These are phyloP conservation scores for Penicillium herquei DNA, from an alignment of 495 filamentous ascomycete genomes.

Conservation along the genomic window DNA sequence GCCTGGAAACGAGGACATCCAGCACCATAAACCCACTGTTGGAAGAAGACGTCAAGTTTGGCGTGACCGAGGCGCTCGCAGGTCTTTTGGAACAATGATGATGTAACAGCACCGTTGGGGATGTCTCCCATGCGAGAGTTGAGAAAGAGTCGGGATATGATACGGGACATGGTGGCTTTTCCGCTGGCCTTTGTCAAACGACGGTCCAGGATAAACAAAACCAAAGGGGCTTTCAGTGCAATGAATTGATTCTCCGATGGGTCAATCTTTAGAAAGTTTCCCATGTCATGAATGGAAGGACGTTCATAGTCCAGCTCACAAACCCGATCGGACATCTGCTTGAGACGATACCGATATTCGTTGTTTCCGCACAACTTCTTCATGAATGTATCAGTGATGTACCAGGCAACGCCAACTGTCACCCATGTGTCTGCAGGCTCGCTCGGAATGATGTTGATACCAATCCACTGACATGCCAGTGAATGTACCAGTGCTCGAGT, in stretches of 20 bases:
- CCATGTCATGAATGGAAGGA: constrained; percentile 79
- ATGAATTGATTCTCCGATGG: constrained; percentile 83
- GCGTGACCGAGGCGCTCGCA: constrained; percentile 87
- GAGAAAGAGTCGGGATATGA: constrained; percentile 77
- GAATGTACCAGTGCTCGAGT: constrained; percentile 77
- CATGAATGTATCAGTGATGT: constrained; percentile 91
- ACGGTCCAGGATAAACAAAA: constrained; percentile 90
- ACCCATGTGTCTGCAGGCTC: constrained; percentile 83
- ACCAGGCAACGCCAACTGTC: constrained; percentile 87
- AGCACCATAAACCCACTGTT: constrained; percentile 85
- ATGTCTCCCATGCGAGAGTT: constrained; percentile 77
- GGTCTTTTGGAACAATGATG: constrained; percentile 68
- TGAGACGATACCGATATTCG: constrained; percentile 88
- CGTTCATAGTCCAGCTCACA: constrained; percentile 78
- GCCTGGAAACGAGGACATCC: constrained; percentile 86
- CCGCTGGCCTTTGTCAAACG: constrained; percentile 84
- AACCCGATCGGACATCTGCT: constrained; percentile 75
- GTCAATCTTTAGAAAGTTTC: constrained; percentile 74
- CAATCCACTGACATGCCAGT: constrained; percentile 90
- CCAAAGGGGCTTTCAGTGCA: constrained; percentile 83
- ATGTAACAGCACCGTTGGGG: constrained; percentile 68
- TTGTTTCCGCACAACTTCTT: constrained; percentile 88
- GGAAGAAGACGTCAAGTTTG: constrained; percentile 82
- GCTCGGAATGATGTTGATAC: constrained; percentile 81
- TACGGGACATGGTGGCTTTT: constrained; percentile 76